Evolutionary conservation across 2,329 filamentous ascomycete species (phyloP).

Genomic region (Trichoderma sp.): DNA sequence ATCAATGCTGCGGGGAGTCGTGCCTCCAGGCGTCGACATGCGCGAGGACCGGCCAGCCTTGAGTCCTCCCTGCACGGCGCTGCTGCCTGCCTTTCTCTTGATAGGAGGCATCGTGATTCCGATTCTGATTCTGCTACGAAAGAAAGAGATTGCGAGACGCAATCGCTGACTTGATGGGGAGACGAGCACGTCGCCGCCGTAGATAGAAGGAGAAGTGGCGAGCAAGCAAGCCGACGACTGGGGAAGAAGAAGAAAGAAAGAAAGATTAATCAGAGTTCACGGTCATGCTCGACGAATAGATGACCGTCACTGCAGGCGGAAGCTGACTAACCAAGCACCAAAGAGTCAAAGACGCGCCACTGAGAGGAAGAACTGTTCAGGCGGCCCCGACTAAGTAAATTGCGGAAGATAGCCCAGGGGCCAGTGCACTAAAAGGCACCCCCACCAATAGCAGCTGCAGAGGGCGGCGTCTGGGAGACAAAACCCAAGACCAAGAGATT

Average conservation of each 20-base stretch:
- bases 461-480: not conserved
- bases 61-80: constrained; percentile 44
- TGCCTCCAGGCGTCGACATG: constrained; percentile 59
- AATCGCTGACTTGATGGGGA: constrained; percentile 1
- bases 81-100: constrained; percentile 63
- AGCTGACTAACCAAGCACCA: constrained; percentile 1
- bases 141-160: constrained; percentile 21
- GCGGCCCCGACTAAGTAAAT: not conserved
- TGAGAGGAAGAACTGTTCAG: not conserved
- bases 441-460: constrained; percentile 1
- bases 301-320: not conserved
- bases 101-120: constrained; percentile 54
- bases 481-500: constrained; percentile 1
- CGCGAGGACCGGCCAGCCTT: constrained; percentile 58
- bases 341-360: not conserved
- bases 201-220: not conserved
- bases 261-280: not conserved
- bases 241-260: not conserved
- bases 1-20: constrained; percentile 57
- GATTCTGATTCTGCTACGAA: not conserved
- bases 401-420: not conserved
- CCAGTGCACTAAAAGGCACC: not conserved
- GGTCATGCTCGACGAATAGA: not conserved
- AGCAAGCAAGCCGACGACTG: constrained; percentile 9
- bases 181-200: not conserved